Conservation (phyloP, 345 rosid species). For the Lumnitzera littorea region DNA sequence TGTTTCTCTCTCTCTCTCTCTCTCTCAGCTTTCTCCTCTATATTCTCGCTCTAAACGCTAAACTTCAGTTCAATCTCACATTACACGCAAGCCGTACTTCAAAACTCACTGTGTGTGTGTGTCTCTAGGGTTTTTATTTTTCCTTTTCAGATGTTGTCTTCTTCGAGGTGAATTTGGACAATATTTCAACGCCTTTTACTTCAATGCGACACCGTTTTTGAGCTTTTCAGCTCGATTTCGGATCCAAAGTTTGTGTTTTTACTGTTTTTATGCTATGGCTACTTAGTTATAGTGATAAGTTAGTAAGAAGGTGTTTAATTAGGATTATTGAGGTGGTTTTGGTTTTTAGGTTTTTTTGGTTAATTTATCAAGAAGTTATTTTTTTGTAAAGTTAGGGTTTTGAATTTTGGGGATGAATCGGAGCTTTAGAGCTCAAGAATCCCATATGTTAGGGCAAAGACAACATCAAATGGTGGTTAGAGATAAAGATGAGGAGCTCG, state of each 20-base stretch:
- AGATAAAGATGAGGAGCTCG: constrained; percentile 91
- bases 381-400: constrained; percentile 2
- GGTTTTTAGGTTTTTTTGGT: constrained; percentile 1
- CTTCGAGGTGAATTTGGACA: constrained; percentile 15
- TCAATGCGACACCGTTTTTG: constrained; percentile 7
- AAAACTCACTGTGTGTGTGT: background rate
- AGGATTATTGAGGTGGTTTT: constrained; percentile 9
- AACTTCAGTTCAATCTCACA: constrained; percentile 1
- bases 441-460: constrained; percentile 75
- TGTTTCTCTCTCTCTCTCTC: background rate
- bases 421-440: constrained; percentile 79
- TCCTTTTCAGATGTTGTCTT: constrained; percentile 18
- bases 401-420: constrained; percentile 60
- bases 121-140: constrained; percentile 15
- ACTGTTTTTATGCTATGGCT: constrained; percentile 4
- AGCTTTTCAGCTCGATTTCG: constrained; percentile 17
- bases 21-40: constrained; percentile 3
- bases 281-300: constrained; percentile 3
- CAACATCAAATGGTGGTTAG: constrained; percentile 63
- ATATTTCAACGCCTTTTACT: constrained; percentile 11
- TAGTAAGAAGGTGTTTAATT: constrained; percentile 9
- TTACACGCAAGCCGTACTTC: constrained; percentile 1
- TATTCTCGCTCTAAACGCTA: background rate
- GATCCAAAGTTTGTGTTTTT: constrained; percentile 10
- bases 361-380: background rate